Conservation (phyloP, 179 eudicot species). For the Spergularia azorica region DNA sequence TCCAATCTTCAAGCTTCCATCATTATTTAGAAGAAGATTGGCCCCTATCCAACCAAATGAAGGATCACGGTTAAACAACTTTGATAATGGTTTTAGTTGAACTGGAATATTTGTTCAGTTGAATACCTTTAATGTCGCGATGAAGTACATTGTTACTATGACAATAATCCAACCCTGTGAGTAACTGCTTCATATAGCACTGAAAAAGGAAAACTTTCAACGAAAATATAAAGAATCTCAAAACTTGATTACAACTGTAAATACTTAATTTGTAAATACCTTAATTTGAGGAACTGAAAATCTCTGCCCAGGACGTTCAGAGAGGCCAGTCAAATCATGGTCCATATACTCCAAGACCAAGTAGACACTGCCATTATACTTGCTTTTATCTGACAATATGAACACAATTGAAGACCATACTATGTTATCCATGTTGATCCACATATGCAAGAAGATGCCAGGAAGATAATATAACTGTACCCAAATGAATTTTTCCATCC, state of each 20-base stretch:
- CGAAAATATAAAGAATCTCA: constrained; percentile 5
- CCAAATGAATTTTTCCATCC: constrained; percentile 5
- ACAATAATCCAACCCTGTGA: constrained; percentile 36
- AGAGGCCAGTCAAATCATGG: constrained; percentile 40
- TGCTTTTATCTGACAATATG: constrained; percentile 26
- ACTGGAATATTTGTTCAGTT: background rate
- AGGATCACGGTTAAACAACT: background rate
- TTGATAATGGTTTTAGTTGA: constrained; percentile 8
- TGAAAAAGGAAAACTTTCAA: constrained; percentile 16
- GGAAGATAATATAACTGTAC: background rate
- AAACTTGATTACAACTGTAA: background rate
- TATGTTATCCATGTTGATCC: background rate
- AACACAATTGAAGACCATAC: background rate
- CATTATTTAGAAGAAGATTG: constrained; percentile 37
- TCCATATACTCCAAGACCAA: constrained; percentile 42
- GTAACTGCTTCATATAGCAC: constrained; percentile 44
- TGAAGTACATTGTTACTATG: constrained; percentile 38
- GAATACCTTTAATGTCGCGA: constrained; percentile 37
- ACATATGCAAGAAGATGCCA: background rate
- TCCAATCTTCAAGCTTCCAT: constrained; percentile 43
- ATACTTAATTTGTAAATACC: constrained; percentile 13
- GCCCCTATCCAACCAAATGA: constrained; percentile 26
- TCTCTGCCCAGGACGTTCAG: constrained; percentile 45
- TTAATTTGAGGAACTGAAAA: constrained; percentile 41
- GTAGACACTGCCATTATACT: constrained; percentile 34